Base-by-base conservation (phyloP, 345 rosid species). In the Excoecaria agallocha region DNA sequence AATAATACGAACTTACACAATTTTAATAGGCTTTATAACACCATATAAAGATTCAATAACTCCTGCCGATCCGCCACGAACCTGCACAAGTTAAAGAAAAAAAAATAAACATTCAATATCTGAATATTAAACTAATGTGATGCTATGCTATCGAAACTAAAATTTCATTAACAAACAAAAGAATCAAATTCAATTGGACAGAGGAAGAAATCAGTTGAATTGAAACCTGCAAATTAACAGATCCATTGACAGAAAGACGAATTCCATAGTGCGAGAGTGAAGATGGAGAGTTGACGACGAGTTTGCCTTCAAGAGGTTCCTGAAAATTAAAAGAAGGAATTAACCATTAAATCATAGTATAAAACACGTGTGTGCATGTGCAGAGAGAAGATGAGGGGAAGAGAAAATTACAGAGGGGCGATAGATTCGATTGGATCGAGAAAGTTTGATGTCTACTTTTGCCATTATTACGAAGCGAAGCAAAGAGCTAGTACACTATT, bases 31-130 rank as follows among this genome's bases (percentile, higher is more conserved):
- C 79, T 88, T 92, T 77, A 94, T 76, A 58, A 85, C 95, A 43
- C 97, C 95, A 74, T 89, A 91, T 13, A 90, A 76, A 3, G 97
- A 86, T 81, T 94, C 97, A 46, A 94, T 83, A 49, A 94, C 89
- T 20, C 97, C 97, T 2, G 97, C 95, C 30, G 98, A 85, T 72
- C 97, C 97, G 84, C 98, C 92, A 30, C 97, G 91, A 76, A 90
- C 87, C 98, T 94, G 73, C 20, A 77, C 70, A 56, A 58, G 37
- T 24, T 11, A 71, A 65, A 3, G 24, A 39, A 75, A 49, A 3
- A 22, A 66, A 64, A 70, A 35, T 46, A 37, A 46, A 46, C 20
- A 20, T 38, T 17, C 5, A 12, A 22, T 7, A 12, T 5, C 24
- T 20, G 19, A 50, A 13, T 13, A 4, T 49, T 25, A 7, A 8